phyloP scores from a whole-genome alignment of 441 rosid species.

The Euphorbia corollata region DNA sequence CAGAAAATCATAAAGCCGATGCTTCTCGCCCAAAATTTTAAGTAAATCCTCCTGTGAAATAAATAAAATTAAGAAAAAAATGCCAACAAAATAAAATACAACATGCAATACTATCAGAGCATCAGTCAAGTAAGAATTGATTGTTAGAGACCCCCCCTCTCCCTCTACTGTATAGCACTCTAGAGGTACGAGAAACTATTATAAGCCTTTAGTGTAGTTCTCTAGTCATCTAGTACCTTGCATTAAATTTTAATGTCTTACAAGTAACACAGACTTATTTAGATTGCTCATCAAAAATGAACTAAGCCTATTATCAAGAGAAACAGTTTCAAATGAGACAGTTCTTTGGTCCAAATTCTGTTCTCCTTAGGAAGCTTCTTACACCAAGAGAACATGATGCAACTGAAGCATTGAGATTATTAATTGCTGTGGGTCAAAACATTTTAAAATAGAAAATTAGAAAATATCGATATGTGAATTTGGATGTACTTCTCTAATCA shows the following conservation, averaged over 20 bases:
- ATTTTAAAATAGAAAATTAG: background rate
- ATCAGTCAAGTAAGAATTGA: background rate
- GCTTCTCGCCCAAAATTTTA: conserved; percentile 84
- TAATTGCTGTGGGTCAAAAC: background rate
- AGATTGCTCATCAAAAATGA: background rate
- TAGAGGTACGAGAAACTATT: too few species aligned
- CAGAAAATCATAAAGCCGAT: conserved; percentile 77
- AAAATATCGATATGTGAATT: background rate
- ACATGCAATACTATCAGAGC: background rate
- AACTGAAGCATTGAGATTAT: background rate
- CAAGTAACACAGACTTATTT: background rate
- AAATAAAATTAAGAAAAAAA: conserved; percentile 10
- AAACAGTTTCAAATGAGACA: background rate
- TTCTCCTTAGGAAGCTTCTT: background rate
- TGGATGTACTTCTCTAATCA: background rate
- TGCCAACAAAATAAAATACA: conserved; percentile 11
- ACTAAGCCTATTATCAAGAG: background rate
- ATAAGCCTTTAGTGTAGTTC: too few species aligned
- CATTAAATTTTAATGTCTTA: background rate
- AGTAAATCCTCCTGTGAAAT: conserved; percentile 86
- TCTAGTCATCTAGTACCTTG: background rate
- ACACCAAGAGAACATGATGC: background rate
- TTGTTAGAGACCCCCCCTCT: background rate
- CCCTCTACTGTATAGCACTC: background rate
- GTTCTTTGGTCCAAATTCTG: background rate